Conservation (phyloP, 129 eudicot genomes). For the Calendula officinalis region DNA sequence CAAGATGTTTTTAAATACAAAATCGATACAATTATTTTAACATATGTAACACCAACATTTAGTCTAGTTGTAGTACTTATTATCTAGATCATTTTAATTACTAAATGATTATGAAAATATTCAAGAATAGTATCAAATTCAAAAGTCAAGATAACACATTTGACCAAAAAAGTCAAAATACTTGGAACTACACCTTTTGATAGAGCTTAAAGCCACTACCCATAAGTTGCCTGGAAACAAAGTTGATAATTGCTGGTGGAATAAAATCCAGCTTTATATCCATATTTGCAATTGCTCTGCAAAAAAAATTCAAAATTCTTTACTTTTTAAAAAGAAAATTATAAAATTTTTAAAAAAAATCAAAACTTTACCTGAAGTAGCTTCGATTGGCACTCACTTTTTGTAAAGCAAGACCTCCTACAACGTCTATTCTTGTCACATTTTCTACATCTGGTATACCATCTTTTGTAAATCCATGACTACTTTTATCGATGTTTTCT, state of each 20-base stretch:
- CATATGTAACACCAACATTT: not conserved
- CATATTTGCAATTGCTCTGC: slow-evolving; percentile 83
- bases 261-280: slow-evolving; percentile 86
- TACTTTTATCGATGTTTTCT: slow-evolving; percentile 54
- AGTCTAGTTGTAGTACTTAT: not conserved
- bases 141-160: not conserved
- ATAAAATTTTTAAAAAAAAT: not conserved
- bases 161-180: slow-evolving; percentile 24
- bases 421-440: slow-evolving; percentile 75
- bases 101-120: not conserved
- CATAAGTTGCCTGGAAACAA: slow-evolving; percentile 85
- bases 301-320: slow-evolving; percentile 13
- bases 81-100: not conserved
- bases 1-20: not conserved
- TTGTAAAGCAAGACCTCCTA: slow-evolving; percentile 90
- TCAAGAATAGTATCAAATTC: not conserved
- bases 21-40: not conserved
- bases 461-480: slow-evolving; percentile 77
- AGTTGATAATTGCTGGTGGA: slow-evolving; percentile 90
- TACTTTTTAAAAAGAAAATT: slow-evolving; percentile 4
- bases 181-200: slow-evolving; percentile 66
- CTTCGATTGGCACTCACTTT: slow-evolving; percentile 73
- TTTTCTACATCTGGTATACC: slow-evolving; percentile 64
- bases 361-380: slow-evolving; percentile 61
- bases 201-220: slow-evolving; percentile 97